Evolutionary conservation across 768 basidiomycete genomes (phyloP).

Genomic region (Naematelia encephala): DNA sequence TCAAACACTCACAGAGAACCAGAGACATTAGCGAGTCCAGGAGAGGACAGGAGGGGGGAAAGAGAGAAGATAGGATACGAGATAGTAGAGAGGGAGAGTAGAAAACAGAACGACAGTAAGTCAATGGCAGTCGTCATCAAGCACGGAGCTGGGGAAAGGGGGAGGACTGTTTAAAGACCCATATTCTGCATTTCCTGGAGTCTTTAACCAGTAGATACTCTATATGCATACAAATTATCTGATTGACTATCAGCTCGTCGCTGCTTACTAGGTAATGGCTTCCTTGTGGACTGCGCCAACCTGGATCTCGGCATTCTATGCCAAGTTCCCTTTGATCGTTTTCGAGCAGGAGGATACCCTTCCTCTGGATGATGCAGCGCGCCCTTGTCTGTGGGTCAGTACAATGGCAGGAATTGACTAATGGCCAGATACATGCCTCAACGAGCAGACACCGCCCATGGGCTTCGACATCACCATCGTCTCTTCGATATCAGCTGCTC

Average conservation of each 20-base stretch:
- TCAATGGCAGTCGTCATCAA: neutral
- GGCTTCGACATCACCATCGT: slow-evolving; percentile 31
- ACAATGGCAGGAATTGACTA: neutral
- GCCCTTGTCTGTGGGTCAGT: slow-evolving; percentile 30
- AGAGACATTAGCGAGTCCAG: too few relatives aligned
- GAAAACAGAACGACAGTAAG: neutral
- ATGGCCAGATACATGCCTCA: slow-evolving; percentile 24
- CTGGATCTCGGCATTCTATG: slow-evolving; percentile 34
- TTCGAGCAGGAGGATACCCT: slow-evolving; percentile 35
- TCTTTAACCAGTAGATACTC: too few relatives aligned
- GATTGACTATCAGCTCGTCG: too few relatives aligned
- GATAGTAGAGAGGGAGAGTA: neutral
- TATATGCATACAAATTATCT: too few relatives aligned
- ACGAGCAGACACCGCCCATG: slow-evolving; percentile 19
- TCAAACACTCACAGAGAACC: neutral
- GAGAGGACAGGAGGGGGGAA: too few relatives aligned
- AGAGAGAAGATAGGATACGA: too few relatives aligned
- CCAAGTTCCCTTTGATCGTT: slow-evolving; percentile 35
- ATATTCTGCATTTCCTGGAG: too few relatives aligned
- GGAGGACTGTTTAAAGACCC: neutral
- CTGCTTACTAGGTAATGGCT: neutral
- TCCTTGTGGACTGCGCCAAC: slow-evolving; percentile 26
- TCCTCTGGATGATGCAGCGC: slow-evolving; percentile 2
- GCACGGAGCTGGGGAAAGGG: neutral
- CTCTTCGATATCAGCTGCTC: slow-evolving; percentile 35